A percentile compares a stretch with the other conserved stretches of the same genome.
phyloP scores from a whole-genome alignment of 257 asterid genomes.

The Agastache rugosa region DNA sequence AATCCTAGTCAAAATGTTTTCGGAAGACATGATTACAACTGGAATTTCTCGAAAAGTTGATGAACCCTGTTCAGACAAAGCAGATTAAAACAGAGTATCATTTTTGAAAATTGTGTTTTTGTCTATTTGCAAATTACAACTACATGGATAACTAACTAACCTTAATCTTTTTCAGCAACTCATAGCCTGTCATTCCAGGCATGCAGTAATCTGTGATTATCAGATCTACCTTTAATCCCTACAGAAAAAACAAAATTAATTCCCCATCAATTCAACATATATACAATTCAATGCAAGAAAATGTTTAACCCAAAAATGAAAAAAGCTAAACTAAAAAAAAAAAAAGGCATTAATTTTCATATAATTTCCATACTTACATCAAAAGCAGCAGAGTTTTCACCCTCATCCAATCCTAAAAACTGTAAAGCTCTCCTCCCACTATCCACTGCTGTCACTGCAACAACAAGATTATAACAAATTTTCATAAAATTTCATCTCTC shows the following conservation, averaged over 20 bases:
- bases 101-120: neutral
- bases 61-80: slow-evolving; percentile 68
- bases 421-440: slow-evolving; percentile 92
- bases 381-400: slow-evolving; percentile 57
- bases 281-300: slow-evolving; percentile 1
- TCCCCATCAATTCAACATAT: slow-evolving; percentile 15
- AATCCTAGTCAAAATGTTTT: slow-evolving; percentile 78
- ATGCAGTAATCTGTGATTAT: slow-evolving; percentile 91
- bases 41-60: slow-evolving; percentile 83
- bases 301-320: neutral
- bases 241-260: slow-evolving; percentile 30
- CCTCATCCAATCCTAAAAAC: slow-evolving; percentile 81
- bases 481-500: neutral
- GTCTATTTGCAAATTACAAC: neutral
- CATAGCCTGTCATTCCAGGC: slow-evolving; percentile 98
- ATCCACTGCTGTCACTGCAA: slow-evolving; percentile 86
- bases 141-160: slow-evolving; percentile 37
- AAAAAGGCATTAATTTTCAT: neutral
- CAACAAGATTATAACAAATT: slow-evolving; percentile 23
- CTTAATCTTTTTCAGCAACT: slow-evolving; percentile 85
- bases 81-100: slow-evolving; percentile 10
- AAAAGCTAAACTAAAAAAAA: neutral
- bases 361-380: slow-evolving; percentile 54
- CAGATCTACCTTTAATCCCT: slow-evolving; percentile 91
- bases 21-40: slow-evolving; percentile 97